A percentile compares a stretch with the other conserved stretches of the same genome.
phyloP scores from a whole-genome alignment of 1,284 basidiomycete species.

The Ustilago vetiveriae region DNA sequence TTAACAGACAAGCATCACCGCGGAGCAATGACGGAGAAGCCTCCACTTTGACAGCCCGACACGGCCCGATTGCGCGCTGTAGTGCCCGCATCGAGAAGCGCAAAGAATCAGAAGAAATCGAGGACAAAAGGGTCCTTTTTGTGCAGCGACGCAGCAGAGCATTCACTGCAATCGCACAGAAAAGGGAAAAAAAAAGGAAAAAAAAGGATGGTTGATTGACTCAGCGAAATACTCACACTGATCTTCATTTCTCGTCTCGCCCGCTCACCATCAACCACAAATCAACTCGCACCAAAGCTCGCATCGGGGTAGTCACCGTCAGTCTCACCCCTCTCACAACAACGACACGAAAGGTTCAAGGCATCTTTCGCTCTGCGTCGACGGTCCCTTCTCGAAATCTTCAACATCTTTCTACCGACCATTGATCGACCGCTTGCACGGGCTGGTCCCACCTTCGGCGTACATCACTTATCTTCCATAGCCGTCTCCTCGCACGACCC shows the following conservation, averaged over 20 bases:
- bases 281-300: neutral
- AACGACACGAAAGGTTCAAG: neutral
- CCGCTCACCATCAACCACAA: neutral
- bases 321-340: neutral
- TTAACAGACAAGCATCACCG: neutral
- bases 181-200: no score
- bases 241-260: neutral
- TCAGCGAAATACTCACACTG: neutral
- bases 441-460: constrained; percentile 3
- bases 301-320: neutral
- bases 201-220: no score
- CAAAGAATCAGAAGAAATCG: constrained; percentile 2
- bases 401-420: neutral
- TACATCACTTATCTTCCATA: neutral
- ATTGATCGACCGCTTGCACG: constrained; percentile 2
- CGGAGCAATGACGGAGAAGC: neutral
- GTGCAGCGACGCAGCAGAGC: neutral
- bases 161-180: constrained; percentile 4
- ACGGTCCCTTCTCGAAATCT: constrained; percentile 7
- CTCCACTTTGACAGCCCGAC: constrained; percentile 13
- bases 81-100: neutral
- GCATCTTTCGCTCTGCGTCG: constrained; percentile 1
- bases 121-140: constrained; percentile 3
- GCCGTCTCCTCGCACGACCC: no score
- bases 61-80: constrained; percentile 13